Percentiles rank a stretch among this genome's conserved stretches.
Evolutionary conservation across 148 eudicot species (phyloP).

Genomic region (Silene latifolia): DNA sequence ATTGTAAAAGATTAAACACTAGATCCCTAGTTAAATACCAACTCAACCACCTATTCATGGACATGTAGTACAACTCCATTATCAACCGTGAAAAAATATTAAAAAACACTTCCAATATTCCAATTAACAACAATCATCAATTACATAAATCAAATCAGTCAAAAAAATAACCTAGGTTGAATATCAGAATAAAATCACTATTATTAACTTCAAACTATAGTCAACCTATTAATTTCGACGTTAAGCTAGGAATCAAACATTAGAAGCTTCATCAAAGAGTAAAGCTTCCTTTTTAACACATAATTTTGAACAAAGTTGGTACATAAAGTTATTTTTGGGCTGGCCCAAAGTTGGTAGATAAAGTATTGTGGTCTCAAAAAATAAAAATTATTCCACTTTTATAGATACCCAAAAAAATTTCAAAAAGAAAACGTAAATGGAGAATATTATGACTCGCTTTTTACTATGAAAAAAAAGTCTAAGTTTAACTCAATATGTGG

Average conservation of each 20-base stretch:
- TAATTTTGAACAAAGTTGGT: conserved; percentile 5
- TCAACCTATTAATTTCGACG: not conserved
- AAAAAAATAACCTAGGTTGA: not conserved
- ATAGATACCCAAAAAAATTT: conserved; percentile 2
- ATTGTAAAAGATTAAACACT: no score
- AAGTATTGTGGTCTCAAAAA: conserved; percentile 17
- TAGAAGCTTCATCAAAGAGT: conserved; percentile 16
- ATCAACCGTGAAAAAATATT: not conserved
- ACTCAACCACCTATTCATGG: no score
- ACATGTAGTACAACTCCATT: not conserved
- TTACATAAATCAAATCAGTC: not conserved
- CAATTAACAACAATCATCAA: not conserved
- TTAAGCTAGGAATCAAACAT: not conserved
- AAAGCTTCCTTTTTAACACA: conserved; percentile 15
- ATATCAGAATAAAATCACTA: not conserved
- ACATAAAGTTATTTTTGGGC: conserved; percentile 10
- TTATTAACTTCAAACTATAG: not conserved
- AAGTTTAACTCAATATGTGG: conserved; percentile 5
- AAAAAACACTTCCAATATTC: not conserved
- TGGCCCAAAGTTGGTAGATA: conserved; percentile 19
- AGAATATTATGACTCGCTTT: conserved; percentile 7
- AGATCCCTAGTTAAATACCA: no score
- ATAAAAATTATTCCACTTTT: conserved; percentile 16
- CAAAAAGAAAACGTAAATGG: not conserved
- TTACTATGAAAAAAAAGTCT: not conserved